Evolutionary conservation across 139 green algal species (phyloP), one percentile per base, ranked within the genome.

Genomic region (Picochlorum costavermella): DNA sequence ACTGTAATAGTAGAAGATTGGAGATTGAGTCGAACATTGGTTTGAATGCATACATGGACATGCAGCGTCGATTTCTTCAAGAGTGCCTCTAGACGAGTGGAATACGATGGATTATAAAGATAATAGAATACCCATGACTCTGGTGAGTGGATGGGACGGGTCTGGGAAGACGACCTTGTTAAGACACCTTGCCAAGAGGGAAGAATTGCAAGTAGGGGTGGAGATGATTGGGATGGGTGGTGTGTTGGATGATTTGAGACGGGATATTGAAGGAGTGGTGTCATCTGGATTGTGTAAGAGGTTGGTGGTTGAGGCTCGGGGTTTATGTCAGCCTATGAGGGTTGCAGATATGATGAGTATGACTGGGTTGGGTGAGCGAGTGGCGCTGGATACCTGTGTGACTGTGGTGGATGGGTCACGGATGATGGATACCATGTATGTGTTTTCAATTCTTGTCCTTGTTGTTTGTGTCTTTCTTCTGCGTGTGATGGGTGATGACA

Each of bases 151-250:
- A 3, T 90, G 88, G 50, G 61, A 87, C 2, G 84, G 79, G 59
- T 78, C 84, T 20, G 85, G 84, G 30, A 94, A 95, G 73, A 94
- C 87, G 30, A 95, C 83, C 0, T 67, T 95, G 50, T 63, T 95
- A 33, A 69, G 69, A 6, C 78, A 85, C 56, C 33, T 40, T 12
- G 33, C 33, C 33, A 40, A 40, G 10, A 8, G 8, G 2, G 8
- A 40, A 36, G 30, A 36, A 4, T 8, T 36, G 30, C 30, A 36
- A 40, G 33, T 12, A 8, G 33, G 8, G 11, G 33, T 40, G 33
- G 33, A 40, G 33, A 40, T 40, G 33, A 40, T 40, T 40, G 8
- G 33, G 1, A 40, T 40, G 33, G 33, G 11, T 40, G 33, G 11
- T 2, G 11, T 40, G 33, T 40, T 40, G 3, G 81, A 76, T 3